A percentile compares a stretch with the other conserved stretches of the same genome.
Evolutionary conservation across 176 grass and related monocot species (phyloP).

Genomic region (Zizania latifolia): DNA sequence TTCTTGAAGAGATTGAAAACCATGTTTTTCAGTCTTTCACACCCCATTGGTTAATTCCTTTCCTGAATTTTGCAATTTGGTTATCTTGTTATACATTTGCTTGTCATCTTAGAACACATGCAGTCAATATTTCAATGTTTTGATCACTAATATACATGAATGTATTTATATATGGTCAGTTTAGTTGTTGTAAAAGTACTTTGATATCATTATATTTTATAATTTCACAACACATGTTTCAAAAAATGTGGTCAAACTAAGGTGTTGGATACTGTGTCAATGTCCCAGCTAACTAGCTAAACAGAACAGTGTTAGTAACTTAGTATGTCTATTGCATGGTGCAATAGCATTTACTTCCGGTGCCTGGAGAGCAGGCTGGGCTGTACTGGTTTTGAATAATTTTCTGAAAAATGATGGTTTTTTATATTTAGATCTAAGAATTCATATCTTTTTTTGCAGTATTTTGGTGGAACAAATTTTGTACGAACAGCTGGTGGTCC

Average conservation of each 20-base stretch:
- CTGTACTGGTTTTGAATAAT: slow-evolving; percentile 12
- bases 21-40: not conserved
- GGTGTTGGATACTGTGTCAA: not conserved
- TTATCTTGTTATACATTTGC: not conserved
- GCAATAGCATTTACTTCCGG: not conserved
- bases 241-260: not conserved
- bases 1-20: not conserved
- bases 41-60: not conserved
- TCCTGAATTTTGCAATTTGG: not conserved
- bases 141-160: not conserved
- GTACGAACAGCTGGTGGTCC: slow-evolving; percentile 89
- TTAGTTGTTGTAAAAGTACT: not conserved
- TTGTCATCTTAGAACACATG: not conserved
- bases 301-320: not conserved
- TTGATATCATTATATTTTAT: not conserved
- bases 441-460: slow-evolving; percentile 46
- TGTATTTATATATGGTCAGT: not conserved
- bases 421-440: slow-evolving; percentile 22
- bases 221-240: not conserved
- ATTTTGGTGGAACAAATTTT: slow-evolving; percentile 98
- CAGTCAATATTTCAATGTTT: not conserved
- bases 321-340: not conserved
- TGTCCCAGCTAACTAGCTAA: too few species aligned
- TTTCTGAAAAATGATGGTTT: not conserved
- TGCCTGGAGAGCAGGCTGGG: not conserved